Conservation (phyloP, 2,329 filamentous ascomycete species). For the Polychaeton citri region DNA sequence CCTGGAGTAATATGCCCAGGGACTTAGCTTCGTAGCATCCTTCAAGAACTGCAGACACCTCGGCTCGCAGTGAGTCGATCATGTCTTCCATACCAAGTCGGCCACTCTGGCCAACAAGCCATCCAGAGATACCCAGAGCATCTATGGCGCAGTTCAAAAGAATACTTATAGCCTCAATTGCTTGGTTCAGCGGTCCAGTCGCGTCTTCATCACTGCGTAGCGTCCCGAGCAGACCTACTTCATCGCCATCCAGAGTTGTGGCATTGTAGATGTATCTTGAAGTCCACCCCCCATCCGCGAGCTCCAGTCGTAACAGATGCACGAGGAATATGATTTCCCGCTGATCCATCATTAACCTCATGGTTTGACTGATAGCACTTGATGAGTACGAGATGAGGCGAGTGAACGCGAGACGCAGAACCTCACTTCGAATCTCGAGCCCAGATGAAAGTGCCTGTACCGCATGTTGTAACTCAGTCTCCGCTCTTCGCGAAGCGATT, state of each 20-base stretch:
- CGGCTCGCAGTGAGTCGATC: slow-evolving; percentile 50
- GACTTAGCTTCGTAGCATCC: slow-evolving; percentile 56
- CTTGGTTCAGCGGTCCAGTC: slow-evolving; percentile 47
- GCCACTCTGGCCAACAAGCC: slow-evolving; percentile 49
- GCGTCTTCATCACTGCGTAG: slow-evolving; percentile 24
- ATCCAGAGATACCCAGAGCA: slow-evolving; percentile 60
- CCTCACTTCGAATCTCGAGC: slow-evolving; percentile 47
- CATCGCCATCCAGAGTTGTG: slow-evolving; percentile 43
- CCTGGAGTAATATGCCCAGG: slow-evolving; percentile 50
- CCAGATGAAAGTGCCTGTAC: slow-evolving; percentile 55
- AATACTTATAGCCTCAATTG: slow-evolving; percentile 57
- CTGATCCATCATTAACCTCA: slow-evolving; percentile 50
- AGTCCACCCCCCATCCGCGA: slow-evolving; percentile 65
- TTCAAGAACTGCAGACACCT: slow-evolving; percentile 58
- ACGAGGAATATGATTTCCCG: slow-evolving; percentile 60
- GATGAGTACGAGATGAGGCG: slow-evolving; percentile 56
- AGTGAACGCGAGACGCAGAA: slow-evolving; percentile 54
- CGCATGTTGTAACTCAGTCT: slow-evolving; percentile 51
- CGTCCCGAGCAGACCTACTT: slow-evolving; percentile 45
- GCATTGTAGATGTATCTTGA: slow-evolving; percentile 51
- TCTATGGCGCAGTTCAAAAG: slow-evolving; percentile 62
- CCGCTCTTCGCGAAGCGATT: slow-evolving; percentile 24
- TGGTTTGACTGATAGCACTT: slow-evolving; percentile 44
- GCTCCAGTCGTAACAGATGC: slow-evolving; percentile 57
- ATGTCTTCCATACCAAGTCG: slow-evolving; percentile 49